Conservation (phyloP, 768 basidiomycete genomes). For the Dacryopinax primogenitus region DNA sequence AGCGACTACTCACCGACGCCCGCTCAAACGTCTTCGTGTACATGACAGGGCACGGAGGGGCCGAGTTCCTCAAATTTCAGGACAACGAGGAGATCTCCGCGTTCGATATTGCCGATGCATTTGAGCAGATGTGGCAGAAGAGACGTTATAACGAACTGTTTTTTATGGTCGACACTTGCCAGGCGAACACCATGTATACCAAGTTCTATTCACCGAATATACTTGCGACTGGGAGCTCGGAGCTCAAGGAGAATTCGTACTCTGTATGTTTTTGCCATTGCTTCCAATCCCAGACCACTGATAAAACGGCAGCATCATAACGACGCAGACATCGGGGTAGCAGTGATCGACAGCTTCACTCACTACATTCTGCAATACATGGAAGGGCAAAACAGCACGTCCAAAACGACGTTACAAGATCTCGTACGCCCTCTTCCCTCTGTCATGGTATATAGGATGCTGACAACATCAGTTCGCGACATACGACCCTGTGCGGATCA, state of each 20-base stretch:
- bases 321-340: conserved; percentile 87
- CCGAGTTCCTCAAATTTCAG: conserved; percentile 98
- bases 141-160: conserved; percentile 95
- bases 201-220: conserved; percentile 90
- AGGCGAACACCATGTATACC: conserved; percentile 90
- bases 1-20: conserved; percentile 82
- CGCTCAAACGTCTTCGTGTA: conserved; percentile 90
- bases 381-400: conserved; percentile 87
- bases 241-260: conserved; percentile 79
- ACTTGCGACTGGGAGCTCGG: conserved; percentile 77
- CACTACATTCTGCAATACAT: conserved; percentile 84
- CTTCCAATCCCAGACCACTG: background rate
- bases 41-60: conserved; percentile 96
- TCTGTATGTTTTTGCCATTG: conserved; percentile 45
- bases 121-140: conserved; percentile 98
- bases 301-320: conserved; percentile 57
- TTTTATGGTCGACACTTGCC: conserved; percentile 98
- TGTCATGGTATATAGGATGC: background rate
- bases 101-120: conserved; percentile 93
- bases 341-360: conserved; percentile 90
- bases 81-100: conserved; percentile 97
- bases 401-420: conserved; percentile 62
- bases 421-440: conserved; percentile 41
- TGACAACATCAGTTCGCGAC: conserved; percentile 51
- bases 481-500: conserved; percentile 60